These are phyloP conservation scores for Gloeophyllum trabeum DNA, from an alignment of 768 basidiomycete species.

Conservation along the genomic window DNA sequence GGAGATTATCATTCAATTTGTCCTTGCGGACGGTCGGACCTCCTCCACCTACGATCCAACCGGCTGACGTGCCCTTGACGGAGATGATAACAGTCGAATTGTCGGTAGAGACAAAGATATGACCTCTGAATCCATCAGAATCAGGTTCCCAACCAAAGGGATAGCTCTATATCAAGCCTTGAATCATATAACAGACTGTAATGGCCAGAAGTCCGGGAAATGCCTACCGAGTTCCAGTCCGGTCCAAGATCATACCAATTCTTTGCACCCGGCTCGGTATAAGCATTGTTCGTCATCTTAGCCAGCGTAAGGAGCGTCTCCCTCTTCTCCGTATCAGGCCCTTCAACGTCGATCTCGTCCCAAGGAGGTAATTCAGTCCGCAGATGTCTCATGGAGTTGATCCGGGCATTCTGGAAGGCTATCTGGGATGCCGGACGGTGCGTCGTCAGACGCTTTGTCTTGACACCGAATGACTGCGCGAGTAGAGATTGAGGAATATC, in stretches of 20 bases:
- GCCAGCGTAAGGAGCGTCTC: slow-evolving; percentile 68
- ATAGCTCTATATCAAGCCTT: slow-evolving; percentile 27
- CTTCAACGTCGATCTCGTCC: slow-evolving; percentile 50
- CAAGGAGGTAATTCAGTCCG: slow-evolving; percentile 23
- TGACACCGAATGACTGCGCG: neutral
- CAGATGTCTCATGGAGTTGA: neutral
- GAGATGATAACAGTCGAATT: slow-evolving; percentile 82
- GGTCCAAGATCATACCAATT: slow-evolving; percentile 65
- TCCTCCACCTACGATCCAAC: slow-evolving; percentile 20
- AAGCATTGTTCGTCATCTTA: slow-evolving; percentile 87
- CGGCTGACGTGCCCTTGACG: slow-evolving; percentile 88
- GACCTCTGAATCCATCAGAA: slow-evolving; percentile 86
- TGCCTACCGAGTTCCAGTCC: slow-evolving; percentile 49
- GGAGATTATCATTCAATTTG: slow-evolving; percentile 89
- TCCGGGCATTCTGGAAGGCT: neutral
- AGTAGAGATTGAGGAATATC: neutral
- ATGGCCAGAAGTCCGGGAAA: neutral
- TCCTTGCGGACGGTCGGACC: slow-evolving; percentile 83
- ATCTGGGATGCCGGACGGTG: neutral
- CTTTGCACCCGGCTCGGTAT: slow-evolving; percentile 35
- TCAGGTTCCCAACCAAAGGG: slow-evolving; percentile 89
- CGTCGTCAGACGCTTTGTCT: neutral
- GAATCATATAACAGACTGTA: neutral
- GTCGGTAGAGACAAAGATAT: slow-evolving; percentile 76
- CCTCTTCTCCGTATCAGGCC: slow-evolving; percentile 64